These are phyloP conservation scores for Exophiala sp. DNA, from an alignment of 2,329 filamentous ascomycete species.

Conservation along the genomic window DNA sequence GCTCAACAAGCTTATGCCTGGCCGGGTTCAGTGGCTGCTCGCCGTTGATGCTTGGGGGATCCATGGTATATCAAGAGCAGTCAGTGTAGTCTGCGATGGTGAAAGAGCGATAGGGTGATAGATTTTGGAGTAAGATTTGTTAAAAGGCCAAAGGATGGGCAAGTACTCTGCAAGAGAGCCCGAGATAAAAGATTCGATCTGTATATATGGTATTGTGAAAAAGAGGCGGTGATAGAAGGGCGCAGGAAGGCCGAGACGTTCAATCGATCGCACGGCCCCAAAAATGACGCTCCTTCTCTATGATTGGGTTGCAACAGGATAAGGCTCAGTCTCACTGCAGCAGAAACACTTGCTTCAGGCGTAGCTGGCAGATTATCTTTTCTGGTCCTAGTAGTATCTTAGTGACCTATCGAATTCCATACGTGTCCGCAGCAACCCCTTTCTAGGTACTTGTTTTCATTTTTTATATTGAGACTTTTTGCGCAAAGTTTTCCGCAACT, in stretches of 20 bases:
- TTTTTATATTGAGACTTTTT: slow-evolving; percentile 7
- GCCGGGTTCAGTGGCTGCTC: slow-evolving; percentile 24
- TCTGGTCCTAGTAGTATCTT: neutral
- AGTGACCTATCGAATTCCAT: neutral
- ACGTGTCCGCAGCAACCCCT: slow-evolving; percentile 1
- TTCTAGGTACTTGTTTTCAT: neutral
- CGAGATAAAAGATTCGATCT: too few relatives aligned
- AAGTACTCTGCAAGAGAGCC: too few relatives aligned
- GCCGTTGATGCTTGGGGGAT: slow-evolving; percentile 13
- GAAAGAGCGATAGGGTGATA: neutral
- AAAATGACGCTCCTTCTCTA: neutral
- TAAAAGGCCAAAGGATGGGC: too few relatives aligned
- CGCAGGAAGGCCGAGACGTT: neutral
- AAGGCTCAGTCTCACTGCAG: slow-evolving; percentile 5
- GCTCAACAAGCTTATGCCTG: slow-evolving; percentile 54
- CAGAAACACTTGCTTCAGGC: slow-evolving; percentile 10
- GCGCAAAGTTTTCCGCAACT: slow-evolving; percentile 14
- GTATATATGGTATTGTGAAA: too few relatives aligned
- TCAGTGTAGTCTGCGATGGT: neutral
- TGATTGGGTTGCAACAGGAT: neutral
- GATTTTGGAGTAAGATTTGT: too few relatives aligned
- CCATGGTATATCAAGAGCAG: slow-evolving; percentile 18
- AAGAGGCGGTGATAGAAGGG: neutral
- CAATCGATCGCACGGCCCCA: neutral
- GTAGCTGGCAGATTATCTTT: neutral